phyloP scores from a whole-genome alignment of 345 rosid genomes.

The Carallia pectinifolia region DNA sequence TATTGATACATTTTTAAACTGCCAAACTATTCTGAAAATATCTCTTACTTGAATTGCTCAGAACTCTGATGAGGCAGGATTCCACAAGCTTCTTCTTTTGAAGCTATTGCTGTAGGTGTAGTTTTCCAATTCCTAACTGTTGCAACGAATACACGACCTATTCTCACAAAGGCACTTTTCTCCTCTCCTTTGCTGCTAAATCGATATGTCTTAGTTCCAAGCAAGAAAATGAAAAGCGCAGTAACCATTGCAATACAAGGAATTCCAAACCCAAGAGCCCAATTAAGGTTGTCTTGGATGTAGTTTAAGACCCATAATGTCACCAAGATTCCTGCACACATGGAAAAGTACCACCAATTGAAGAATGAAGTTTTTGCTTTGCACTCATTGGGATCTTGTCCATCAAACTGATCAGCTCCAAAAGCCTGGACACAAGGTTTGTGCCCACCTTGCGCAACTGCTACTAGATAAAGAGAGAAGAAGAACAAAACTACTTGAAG shows the following conservation, averaged over 20 bases:
- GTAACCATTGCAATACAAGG: constrained; percentile 12
- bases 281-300: constrained; percentile 20
- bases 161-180: constrained; percentile 9
- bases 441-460: constrained; percentile 22
- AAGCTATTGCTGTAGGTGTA: background rate
- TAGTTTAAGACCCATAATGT: constrained; percentile 9
- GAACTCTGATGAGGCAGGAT: background rate
- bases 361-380: constrained; percentile 14
- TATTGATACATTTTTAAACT: background rate
- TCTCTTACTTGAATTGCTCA: constrained; percentile 8
- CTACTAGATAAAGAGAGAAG: constrained; percentile 24
- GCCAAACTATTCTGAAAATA: background rate
- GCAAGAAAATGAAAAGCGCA: constrained; percentile 7
- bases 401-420: constrained; percentile 26
- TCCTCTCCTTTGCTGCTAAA: background rate
- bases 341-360: constrained; percentile 16
- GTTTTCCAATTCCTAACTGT: constrained; percentile 2
- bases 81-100: constrained; percentile 4
- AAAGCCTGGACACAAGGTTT: constrained; percentile 19
- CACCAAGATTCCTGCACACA: background rate
- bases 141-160: background rate
- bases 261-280: constrained; percentile 22
- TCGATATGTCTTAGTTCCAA: constrained; percentile 16
- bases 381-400: constrained; percentile 7
- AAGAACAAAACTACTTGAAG: constrained; percentile 13